Evolutionary conservation across 495 filamentous ascomycete species (phyloP), one percentile per base, ranked within the genome.

Genomic region (Trichoderma orchidacearum): DNA sequence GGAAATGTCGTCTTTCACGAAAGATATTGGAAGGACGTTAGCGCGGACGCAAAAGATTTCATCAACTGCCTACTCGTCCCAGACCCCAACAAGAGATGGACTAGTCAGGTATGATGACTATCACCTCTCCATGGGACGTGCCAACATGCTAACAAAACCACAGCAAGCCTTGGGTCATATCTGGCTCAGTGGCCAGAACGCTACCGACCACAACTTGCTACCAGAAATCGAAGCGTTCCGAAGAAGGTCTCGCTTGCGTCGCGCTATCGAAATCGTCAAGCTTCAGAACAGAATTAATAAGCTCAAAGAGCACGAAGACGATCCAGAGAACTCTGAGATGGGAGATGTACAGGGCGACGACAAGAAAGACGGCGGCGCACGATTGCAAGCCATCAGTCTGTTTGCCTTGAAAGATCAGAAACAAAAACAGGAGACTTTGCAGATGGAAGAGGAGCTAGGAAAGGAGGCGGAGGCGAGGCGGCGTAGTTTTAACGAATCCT

Each of bases 11-110:
- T 96, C 31, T 99, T 97, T 82, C 93, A 99, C 68, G 90, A 95
- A 65, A 85, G 93, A 30, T 99, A 97, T 73, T 99, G 93, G 93
- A 90, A 88, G 65, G 93, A 96, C 68, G 94, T 97, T 59, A 96
- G 91, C 67, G 78, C 84, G 56, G 92, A 99, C 58, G 93, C 91
- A 60, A 99, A 97, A 73, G 83, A 90, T 60, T 99, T 99, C 68
- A 97, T 99, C 68, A 71, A 84, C 51, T 74, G 74, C 48, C 80
- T 99, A 7, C 75, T 99, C 35, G 86, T 92, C 63, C 83, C 89
- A 6, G 78, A 87, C 58, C 87, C 91, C 0, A 75, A 82, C 31
- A 81, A 89, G 55, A 82, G 93, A 56, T 83, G 85, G 58, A 84
- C 88, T 0, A 94, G 89, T 60, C 78, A 86, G 71, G 85, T 86